These are phyloP conservation scores for Setaria viridis DNA, from an alignment of 202 grass and related monocot species.

Conservation along the genomic window DNA sequence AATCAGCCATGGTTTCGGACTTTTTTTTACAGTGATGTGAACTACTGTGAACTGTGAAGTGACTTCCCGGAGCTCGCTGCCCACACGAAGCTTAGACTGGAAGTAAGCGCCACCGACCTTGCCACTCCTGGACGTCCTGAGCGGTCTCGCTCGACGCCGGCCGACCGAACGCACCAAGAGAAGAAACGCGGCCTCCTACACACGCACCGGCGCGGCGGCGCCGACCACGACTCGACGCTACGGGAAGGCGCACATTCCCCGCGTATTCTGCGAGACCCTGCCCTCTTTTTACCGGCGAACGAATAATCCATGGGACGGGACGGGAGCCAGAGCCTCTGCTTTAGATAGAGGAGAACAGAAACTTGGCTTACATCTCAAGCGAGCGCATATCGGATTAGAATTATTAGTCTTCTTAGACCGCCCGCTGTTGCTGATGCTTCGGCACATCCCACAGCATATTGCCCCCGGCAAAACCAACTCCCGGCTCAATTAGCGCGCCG, in stretches of 20 bases:
- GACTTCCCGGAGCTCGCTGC: neutral
- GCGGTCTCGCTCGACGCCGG: neutral
- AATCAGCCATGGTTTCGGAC: neutral
- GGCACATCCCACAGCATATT: constrained; percentile 27
- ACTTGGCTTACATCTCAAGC: constrained; percentile 46
- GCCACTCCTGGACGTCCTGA: neutral
- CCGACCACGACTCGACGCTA: constrained; percentile 7
- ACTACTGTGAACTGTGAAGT: neutral
- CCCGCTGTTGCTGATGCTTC: neutral
- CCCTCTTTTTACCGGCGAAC: neutral
- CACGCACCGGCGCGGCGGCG: neutral
- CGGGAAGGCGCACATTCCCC: constrained; percentile 1
- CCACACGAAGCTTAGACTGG: neutral
- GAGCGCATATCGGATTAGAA: neutral
- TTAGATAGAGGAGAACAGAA: constrained; percentile 26
- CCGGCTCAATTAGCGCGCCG: neutral
- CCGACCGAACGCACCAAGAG: neutral
- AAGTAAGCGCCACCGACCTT: neutral
- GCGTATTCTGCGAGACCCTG: constrained; percentile 11
- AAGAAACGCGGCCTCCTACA: neutral
- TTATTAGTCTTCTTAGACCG: too few species aligned
- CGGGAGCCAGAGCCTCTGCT: too few species aligned
- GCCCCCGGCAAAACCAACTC: neutral
- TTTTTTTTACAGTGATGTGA: too few species aligned
- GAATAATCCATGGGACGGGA: constrained; percentile 20